phyloP scores from a whole-genome alignment of 345 rosid genomes.

The Camelina sativa region DNA sequence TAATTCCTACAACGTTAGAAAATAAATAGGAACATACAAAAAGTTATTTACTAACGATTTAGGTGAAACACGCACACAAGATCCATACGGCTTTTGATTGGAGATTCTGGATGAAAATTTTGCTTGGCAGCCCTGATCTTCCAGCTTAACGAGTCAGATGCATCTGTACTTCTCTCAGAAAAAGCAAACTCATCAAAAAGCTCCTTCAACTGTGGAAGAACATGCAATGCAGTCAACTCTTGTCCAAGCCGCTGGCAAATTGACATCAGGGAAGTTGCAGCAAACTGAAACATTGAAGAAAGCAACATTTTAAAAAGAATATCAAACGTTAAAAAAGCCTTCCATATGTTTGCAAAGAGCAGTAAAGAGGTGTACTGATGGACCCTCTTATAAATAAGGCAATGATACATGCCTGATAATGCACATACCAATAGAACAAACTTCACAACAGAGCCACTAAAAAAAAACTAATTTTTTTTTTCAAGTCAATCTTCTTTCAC shows the following conservation, averaged over 20 bases:
- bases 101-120: conserved; percentile 59
- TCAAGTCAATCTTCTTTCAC: not conserved
- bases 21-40: conserved; percentile 23
- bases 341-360: conserved; percentile 27
- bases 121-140: conserved; percentile 51
- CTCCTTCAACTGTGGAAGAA: conserved; percentile 88
- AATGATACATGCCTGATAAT: conserved; percentile 21
- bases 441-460: not conserved
- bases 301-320: conserved; percentile 28
- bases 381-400: not conserved
- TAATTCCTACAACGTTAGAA: conserved; percentile 34
- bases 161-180: conserved; percentile 63
- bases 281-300: conserved; percentile 61
- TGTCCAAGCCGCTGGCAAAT: conserved; percentile 92
- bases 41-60: conserved; percentile 10
- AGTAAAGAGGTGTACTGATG: conserved; percentile 13
- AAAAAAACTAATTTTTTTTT: not conserved
- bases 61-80: conserved; percentile 77
- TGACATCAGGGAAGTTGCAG: conserved; percentile 70
- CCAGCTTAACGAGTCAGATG: conserved; percentile 57
- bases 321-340: conserved; percentile 15
- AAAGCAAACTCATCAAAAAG: conserved; percentile 95
- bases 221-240: conserved; percentile 81
- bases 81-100: conserved; percentile 81
- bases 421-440: conserved; percentile 4